Evolutionary conservation across 2,329 filamentous ascomycete species (phyloP).

Genomic region (Cercospora sp.): DNA sequence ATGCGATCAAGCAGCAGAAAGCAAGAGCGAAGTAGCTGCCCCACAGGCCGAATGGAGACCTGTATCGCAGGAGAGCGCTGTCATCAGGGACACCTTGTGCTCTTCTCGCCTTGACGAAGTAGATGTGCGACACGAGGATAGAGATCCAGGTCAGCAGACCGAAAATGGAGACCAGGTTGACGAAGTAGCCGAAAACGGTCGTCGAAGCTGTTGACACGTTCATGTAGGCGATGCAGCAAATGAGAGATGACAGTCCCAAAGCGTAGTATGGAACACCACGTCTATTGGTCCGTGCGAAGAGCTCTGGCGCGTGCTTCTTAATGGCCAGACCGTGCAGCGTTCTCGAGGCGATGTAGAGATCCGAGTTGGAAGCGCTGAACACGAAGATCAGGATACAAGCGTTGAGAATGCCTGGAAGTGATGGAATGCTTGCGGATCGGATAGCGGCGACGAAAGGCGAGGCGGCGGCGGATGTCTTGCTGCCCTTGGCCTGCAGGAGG

Average conservation of each 20-base stretch:
- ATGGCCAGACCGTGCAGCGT: constrained; percentile 68
- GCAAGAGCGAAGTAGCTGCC: constrained; percentile 68
- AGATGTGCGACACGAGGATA: constrained; percentile 53
- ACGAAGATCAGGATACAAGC: constrained; percentile 74
- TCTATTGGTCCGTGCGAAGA: constrained; percentile 70
- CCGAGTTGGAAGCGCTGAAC: constrained; percentile 75
- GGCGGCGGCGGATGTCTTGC: constrained; percentile 52
- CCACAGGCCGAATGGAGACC: constrained; percentile 68
- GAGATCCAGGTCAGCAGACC: constrained; percentile 52
- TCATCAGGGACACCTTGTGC: constrained; percentile 50
- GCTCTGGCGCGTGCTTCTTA: constrained; percentile 68
- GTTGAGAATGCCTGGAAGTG: constrained; percentile 69
- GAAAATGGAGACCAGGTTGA: constrained; percentile 47
- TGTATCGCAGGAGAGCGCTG: constrained; percentile 49
- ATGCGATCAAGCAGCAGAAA: constrained; percentile 70
- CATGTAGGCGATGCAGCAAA: constrained; percentile 60
- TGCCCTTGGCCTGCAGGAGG: constrained; percentile 60
- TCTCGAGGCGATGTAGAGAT: constrained; percentile 66
- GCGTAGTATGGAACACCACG: constrained; percentile 70
- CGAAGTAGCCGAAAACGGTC: constrained; percentile 51
- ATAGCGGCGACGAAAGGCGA: constrained; percentile 78
- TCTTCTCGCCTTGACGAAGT: constrained; percentile 48
- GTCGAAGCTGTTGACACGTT: constrained; percentile 47
- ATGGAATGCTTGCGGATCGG: constrained; percentile 61
- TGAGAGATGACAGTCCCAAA: constrained; percentile 60